Evolutionary conservation across 176 grass and related monocot species (phyloP), one percentile per base, ranked within the genome.

Genomic region (Urochloa ruziziensis): DNA sequence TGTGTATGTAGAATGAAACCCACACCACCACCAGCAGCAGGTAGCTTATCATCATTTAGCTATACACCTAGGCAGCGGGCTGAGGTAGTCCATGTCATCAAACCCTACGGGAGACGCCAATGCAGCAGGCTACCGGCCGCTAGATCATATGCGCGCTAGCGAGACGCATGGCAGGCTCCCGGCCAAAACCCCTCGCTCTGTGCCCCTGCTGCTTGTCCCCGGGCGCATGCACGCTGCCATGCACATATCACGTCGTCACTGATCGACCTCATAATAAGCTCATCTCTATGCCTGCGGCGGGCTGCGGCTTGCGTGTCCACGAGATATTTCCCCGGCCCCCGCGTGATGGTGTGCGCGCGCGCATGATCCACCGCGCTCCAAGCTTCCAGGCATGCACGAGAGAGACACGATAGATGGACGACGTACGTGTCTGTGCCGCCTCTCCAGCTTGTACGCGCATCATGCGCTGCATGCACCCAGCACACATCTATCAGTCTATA

Each of bases 91-190:
- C 33, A 67, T 67, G 35, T 67, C 64, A 67, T 67, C 5, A 28
- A 18, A 28, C 52, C 29, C 44, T 37, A 65, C 19, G 30, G 40
- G 23, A 82, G 17, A 73, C 27, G 67, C 54, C 67, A 71, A 62
- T 3, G n/a, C n/a, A n/a, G 37, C 37, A 14, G 46, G 36, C 35
- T n/a, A 39, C 37, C 37, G 7, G 37, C 37, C 7, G 30, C 28
- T 15, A 34, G 52, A 76, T 75, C 35, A 27, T 76, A 76, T 75
- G 8, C 9, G 75, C 71, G 61, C 43, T 29, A 8, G 44, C 7
- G 77, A 70, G 28, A 54, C 12, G 46, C 71, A 56, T 37, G 71
- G 62, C 82, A 84, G 73, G 82, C 82, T 84, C 72, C 48, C 32
- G 2, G 61, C 82, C 82, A 84, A 68, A 53, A 7, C 9, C 17